Base-by-base conservation (phyloP, 2,329 filamentous ascomycete genomes). In the Aspergillus fischeri region DNA sequence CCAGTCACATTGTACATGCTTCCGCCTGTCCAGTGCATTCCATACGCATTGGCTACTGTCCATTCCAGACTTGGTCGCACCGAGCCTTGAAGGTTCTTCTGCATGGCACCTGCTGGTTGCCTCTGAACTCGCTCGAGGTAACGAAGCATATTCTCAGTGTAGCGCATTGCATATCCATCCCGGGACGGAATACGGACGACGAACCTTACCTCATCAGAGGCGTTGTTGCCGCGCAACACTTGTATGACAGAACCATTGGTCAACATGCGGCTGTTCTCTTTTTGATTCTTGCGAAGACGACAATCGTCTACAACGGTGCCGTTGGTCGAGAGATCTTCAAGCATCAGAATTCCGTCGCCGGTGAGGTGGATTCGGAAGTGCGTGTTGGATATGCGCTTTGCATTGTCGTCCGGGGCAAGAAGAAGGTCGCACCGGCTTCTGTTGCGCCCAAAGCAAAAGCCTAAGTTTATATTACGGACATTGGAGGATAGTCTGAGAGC, bases 361-460 rank as follows among this genome's bases (percentile, higher is more conserved):
- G 95, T 99, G 65, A 96, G 81, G 69, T 89, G 96, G 60, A 99
- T 96, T 53, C 91, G 88, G 72, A 97, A 99, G 72, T 99, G 94
- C n/a, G 89, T 82, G 70, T 97, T 97, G 78, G 93, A 97, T 58
- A 99, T 83, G 47, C 90, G 84, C 70, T 85, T 88, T 53, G 84
- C 78, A 0, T 83, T 83, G 63, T 93, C 88, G 61, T 86, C 81
- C 50, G 91, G 85, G 65, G 83, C 83, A 49, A 92, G 76, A 57
- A 87, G 75, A 52, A 90, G 79, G 67, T 99, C 94, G 73, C 90
- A 94, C 35, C 84, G 81, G 49, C 73, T 65, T 0, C 75, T 65
- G 67, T 94, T 93, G 55, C 94, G 86, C 29, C 94, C 94, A 73
- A 99, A 97, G 47, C 85, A 83, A 74, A 95, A 97, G 41, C 94